Evolutionary conservation across 805 yeast genomes (phyloP).

Genomic region (Phaffomyces antillensis): DNA sequence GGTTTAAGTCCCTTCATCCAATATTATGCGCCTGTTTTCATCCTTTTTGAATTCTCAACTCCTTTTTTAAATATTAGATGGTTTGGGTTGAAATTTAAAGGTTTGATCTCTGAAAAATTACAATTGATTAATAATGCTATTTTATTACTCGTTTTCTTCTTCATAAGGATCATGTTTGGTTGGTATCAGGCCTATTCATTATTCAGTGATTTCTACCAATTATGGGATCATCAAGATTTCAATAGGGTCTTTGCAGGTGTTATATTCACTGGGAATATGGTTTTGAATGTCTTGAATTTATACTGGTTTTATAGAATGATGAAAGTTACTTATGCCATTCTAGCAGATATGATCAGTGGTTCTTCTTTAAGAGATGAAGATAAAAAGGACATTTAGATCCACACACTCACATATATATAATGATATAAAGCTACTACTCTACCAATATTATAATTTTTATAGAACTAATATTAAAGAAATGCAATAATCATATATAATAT

Average conservation of each 20-base stretch:
- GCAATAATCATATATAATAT: too few relatives aligned
- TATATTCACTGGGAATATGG: conserved; percentile 38
- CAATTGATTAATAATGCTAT: conserved; percentile 58
- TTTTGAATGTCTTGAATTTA: conserved; percentile 56
- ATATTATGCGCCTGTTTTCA: conserved; percentile 67
- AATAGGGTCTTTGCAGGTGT: conserved; percentile 31
- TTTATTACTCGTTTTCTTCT: conserved; percentile 58
- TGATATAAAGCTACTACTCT: too few relatives aligned
- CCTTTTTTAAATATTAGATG: conserved; percentile 85
- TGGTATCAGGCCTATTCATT: conserved; percentile 51
- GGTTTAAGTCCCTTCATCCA: conserved; percentile 60
- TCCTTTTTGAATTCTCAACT: conserved; percentile 74
- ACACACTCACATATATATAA: too few relatives aligned
- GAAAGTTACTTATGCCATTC: conserved; percentile 45
- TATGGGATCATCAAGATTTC: conserved; percentile 34
- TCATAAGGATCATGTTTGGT: conserved; percentile 71
- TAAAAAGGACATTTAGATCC: conserved; percentile 16
- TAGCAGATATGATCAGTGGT: conserved; percentile 23
- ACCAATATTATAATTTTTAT: too few relatives aligned
- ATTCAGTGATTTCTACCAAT: conserved; percentile 35
- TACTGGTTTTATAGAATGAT: conserved; percentile 82
- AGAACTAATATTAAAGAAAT: too few relatives aligned
- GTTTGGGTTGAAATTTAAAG: conserved; percentile 70
- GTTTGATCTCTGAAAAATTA: conserved; percentile 42
- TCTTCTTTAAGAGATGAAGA: conserved; percentile 18